Evolutionary conservation across 805 yeast genomes (phyloP).

Genomic region (Torulaspora maleeae): DNA sequence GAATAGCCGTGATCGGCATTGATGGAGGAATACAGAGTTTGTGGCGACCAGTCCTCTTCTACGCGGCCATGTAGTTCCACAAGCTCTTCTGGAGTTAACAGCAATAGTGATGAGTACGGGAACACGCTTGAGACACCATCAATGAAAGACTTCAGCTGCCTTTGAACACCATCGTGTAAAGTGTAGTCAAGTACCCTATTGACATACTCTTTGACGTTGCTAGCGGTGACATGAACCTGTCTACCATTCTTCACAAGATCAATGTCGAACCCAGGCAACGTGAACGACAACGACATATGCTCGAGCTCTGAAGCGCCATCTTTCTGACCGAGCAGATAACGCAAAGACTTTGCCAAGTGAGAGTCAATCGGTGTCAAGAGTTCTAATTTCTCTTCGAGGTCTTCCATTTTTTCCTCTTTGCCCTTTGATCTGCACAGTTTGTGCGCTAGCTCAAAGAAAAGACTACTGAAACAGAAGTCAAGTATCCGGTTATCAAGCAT

Average conservation of each 20-base stretch:
- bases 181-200: constrained; percentile 52
- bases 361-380: constrained; percentile 51
- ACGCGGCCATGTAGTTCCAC: constrained; percentile 67
- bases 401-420: constrained; percentile 8
- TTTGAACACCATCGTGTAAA: constrained; percentile 56
- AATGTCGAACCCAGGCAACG: constrained; percentile 68
- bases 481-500: constrained; percentile 81
- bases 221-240: constrained; percentile 42
- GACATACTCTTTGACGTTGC: constrained; percentile 57
- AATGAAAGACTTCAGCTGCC: constrained; percentile 64
- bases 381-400: constrained; percentile 28
- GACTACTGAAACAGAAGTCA: constrained; percentile 70
- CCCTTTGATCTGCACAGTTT: constrained; percentile 12
- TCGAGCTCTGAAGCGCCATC: constrained; percentile 30
- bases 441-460: constrained; percentile 61
- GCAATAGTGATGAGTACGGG: constrained; percentile 65
- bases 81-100: constrained; percentile 73
- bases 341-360: constrained; percentile 54
- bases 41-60: constrained; percentile 81
- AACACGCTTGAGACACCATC: constrained; percentile 80
- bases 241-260: constrained; percentile 58
- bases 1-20: constrained; percentile 90
- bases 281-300: constrained; percentile 58
- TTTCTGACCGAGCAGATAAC: constrained; percentile 44
- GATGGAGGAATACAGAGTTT: constrained; percentile 54